Evolutionary conservation across 129 eudicot genomes (phyloP), one percentile per base, ranked within the genome.

Genomic region (Saussurea involucrata): DNA sequence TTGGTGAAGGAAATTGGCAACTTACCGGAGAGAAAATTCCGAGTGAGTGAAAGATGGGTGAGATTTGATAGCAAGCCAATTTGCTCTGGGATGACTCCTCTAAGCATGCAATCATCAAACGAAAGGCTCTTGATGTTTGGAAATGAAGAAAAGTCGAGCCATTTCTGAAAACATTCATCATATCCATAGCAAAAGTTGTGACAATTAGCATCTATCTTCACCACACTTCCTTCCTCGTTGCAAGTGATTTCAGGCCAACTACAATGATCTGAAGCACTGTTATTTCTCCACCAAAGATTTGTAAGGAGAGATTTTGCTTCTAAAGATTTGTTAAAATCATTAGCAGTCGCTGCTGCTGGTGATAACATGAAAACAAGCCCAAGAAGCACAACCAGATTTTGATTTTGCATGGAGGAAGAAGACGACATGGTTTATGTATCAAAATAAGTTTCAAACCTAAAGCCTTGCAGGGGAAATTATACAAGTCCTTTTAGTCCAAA

Each of bases 171-270:
- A 53, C 42, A 2, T 0, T 6, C 0, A 36, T 18, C 15, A 49
- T 61, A 28, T n/a, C 4, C 17, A 1, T 24, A 21, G 4, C 66
- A 22, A 6, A 2, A 32, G 13, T 44, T 4, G 0, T 10, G 3
- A 10, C 49, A 40, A 4, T 40, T 40, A 1, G 3, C 49, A 15
- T 66, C 25, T 68, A 77, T 67, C 24, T 31, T 5, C 44, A 37
- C 66, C 20, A 65, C 73, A 42, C 72, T 65, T 15, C 72, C 80
- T 76, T 36, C 71, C 20, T 73, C 29, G 37, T 73, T 73, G 67
- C 67, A 73, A 18, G 4, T 57, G 68, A 73, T 57, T 40, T 66
- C 77, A 17, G 44, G 17, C 53, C 77, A 57, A 27, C 24, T 73
- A 20, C 77, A 73, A 24, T 63, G 61, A 66, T 18, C 4, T 22